phyloP scores from a whole-genome alignment of 2,329 filamentous ascomycete species.

The Aureobasidium mangrovei region DNA sequence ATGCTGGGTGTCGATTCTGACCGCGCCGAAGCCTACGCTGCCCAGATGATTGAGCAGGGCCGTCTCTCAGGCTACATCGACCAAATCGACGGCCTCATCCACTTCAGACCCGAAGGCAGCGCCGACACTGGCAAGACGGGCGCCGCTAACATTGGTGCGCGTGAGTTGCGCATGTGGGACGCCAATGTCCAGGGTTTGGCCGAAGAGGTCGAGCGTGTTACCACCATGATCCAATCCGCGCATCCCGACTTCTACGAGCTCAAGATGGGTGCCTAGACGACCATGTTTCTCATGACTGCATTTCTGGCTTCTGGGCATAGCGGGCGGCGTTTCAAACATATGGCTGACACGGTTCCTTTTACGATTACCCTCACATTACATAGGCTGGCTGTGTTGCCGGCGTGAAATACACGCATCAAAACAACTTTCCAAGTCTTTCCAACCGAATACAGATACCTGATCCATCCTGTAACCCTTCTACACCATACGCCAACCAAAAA shows the following conservation, averaged over 20 bases:
- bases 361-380: background rate
- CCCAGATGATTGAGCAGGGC: constrained; percentile 92
- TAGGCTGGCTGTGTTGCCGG: background rate
- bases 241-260: constrained; percentile 49
- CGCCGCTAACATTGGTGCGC: constrained; percentile 43
- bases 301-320: background rate
- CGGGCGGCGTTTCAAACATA: background rate
- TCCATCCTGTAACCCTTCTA: too few species aligned
- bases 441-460: too few species aligned
- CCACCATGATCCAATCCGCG: constrained; percentile 68
- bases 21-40: constrained; percentile 83
- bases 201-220: constrained; percentile 82
- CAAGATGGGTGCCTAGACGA: constrained; percentile 15
- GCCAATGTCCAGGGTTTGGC: constrained; percentile 75
- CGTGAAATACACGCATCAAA: too few species aligned
- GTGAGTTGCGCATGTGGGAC: constrained; percentile 79
- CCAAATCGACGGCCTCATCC: constrained; percentile 81
- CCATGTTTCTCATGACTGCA: too few species aligned
- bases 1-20: constrained; percentile 71
- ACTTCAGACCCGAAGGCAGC: constrained; percentile 68
- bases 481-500: too few species aligned
- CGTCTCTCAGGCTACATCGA: constrained; percentile 83
- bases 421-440: too few species aligned
- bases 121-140: constrained; percentile 27
- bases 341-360: too few species aligned